Conservation (phyloP, 2,329 filamentous ascomycete species). For the Rhynchosporium agropyri region DNA sequence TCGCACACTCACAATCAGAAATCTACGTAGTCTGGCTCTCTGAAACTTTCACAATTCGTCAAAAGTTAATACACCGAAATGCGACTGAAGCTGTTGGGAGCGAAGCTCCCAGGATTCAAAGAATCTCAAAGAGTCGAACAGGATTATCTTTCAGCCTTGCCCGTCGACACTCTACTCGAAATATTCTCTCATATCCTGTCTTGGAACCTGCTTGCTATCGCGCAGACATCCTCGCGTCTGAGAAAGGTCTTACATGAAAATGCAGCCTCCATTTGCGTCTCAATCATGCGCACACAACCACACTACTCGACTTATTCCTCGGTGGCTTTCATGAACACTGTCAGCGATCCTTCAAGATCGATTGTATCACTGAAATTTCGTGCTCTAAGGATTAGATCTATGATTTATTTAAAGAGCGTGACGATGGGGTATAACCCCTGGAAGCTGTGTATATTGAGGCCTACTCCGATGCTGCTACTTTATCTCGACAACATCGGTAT, state of each 20-base stretch:
- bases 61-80: no score
- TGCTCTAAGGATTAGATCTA: neutral
- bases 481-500: no score
- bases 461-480: no score
- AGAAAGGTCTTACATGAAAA: neutral
- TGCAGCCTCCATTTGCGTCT: neutral
- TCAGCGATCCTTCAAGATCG: neutral
- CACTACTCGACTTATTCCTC: neutral
- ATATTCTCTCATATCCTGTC: neutral
- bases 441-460: no score
- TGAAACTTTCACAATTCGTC: no score
- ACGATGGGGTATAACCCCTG: no score
- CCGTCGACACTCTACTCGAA: neutral
- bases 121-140: neutral
- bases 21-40: no score
- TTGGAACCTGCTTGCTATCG: neutral
- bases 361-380: neutral
- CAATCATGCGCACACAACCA: neutral
- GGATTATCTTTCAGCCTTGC: neutral
- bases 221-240: neutral
- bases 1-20: no score
- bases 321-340: neutral
- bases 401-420: neutral
- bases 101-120: no score
- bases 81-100: no score